Conservation (phyloP, 306 rosid species). For the Begonia fuchsioides region DNA sequence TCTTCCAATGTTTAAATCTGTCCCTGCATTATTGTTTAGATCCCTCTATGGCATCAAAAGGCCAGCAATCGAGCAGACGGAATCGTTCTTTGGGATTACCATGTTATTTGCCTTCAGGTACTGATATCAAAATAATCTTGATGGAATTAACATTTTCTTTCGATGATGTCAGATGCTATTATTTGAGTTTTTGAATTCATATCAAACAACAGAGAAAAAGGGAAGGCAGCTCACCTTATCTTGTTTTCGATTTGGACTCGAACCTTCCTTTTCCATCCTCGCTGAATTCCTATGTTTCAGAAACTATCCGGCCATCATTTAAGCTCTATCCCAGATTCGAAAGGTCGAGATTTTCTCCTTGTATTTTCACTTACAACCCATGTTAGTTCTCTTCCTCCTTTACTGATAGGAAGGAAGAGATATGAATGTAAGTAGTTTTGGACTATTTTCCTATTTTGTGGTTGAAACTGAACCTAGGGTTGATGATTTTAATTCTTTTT, state of each 20-base stretch:
- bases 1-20: neutral
- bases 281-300: constrained; percentile 39
- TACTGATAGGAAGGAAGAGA: too few species aligned
- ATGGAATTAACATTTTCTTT: too few species aligned
- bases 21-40: constrained; percentile 17
- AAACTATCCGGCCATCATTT: constrained; percentile 56
- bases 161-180: too few species aligned
- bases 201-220: constrained; percentile 32
- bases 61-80: constrained; percentile 71
- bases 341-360: constrained; percentile 30
- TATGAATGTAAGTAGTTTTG: too few species aligned
- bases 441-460: neutral
- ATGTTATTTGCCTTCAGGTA: constrained; percentile 76
- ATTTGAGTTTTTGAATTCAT: constrained; percentile 11
- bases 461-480: neutral
- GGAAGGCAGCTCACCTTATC: constrained; percentile 23
- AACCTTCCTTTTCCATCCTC: constrained; percentile 58
- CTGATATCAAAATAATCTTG: neutral
- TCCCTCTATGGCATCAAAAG: constrained; percentile 77
- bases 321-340: constrained; percentile 44
- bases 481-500: neutral
- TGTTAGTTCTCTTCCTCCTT: neutral
- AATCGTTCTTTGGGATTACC: constrained; percentile 79
- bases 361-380: neutral
- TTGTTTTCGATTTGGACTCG: constrained; percentile 82